Conservation (phyloP, 2,329 filamentous ascomycete species). For the Ophiosphaerella narmari region DNA sequence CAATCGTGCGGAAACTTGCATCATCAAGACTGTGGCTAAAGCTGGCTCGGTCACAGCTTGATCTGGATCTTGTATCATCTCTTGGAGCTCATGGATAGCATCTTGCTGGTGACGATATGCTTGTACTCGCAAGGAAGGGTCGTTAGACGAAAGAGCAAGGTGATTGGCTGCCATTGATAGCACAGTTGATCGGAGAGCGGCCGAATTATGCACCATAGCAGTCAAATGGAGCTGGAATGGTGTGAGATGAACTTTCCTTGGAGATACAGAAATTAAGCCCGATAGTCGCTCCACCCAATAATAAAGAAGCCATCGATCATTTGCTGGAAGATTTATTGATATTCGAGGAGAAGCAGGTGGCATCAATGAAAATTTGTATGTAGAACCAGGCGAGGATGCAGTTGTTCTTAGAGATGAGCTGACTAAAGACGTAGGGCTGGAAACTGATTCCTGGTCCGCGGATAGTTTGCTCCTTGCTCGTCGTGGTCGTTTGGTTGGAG, state of each 20-base stretch:
- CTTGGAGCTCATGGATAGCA: slow-evolving; percentile 32
- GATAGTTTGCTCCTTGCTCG: slow-evolving; percentile 19
- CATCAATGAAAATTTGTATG: slow-evolving; percentile 8
- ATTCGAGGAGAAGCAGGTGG: slow-evolving; percentile 6
- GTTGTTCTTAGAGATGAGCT: slow-evolving; percentile 12
- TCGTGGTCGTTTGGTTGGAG: slow-evolving; percentile 18
- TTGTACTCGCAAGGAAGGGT: slow-evolving; percentile 24
- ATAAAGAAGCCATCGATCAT: slow-evolving; percentile 30
- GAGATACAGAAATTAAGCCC: slow-evolving; percentile 29
- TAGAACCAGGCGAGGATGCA: slow-evolving; percentile 12
- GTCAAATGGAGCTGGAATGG: slow-evolving; percentile 37
- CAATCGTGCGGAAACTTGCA: slow-evolving; percentile 38
- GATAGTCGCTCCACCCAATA: slow-evolving; percentile 36
- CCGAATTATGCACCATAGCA: slow-evolving; percentile 29
- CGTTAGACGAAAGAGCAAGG: slow-evolving; percentile 25
- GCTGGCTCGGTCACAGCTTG: slow-evolving; percentile 25
- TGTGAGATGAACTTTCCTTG: slow-evolving; percentile 19
- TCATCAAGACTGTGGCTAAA: slow-evolving; percentile 40
- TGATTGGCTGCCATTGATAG: slow-evolving; percentile 40
- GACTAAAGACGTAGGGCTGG: slow-evolving; percentile 18
- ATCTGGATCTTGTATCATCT: slow-evolving; percentile 27
- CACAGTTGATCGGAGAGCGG: slow-evolving; percentile 36
- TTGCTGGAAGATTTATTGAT: slow-evolving; percentile 17
- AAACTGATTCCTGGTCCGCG: slow-evolving; percentile 1
- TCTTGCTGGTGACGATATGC: slow-evolving; percentile 35